Conservation (phyloP, 2,329 filamentous ascomycete genomes). For the Trichoderma afroharzianum region DNA sequence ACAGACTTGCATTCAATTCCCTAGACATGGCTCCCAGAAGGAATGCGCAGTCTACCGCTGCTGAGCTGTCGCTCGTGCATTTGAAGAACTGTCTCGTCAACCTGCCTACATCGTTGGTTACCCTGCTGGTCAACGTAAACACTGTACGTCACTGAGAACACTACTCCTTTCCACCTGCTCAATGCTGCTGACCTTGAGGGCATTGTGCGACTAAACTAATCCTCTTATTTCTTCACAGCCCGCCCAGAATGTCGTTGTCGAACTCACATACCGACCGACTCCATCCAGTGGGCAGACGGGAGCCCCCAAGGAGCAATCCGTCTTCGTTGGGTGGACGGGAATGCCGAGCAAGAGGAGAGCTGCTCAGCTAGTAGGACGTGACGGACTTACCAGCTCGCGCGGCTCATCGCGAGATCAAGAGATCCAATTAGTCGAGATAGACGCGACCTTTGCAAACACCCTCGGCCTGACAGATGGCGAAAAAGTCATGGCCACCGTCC, state of each 20-base stretch:
- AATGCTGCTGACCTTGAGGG: not conserved
- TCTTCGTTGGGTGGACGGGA: conserved; percentile 94
- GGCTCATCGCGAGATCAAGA: conserved; percentile 69
- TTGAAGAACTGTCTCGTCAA: conserved; percentile 95
- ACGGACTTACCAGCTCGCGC: conserved; percentile 62
- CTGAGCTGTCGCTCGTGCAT: conserved; percentile 80
- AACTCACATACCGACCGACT: conserved; percentile 68
- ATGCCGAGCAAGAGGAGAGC: conserved; percentile 89
- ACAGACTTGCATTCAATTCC: conserved; percentile 2
- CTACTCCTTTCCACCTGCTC: not conserved
- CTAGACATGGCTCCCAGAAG: conserved; percentile 46
- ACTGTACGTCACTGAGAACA: conserved; percentile 58
- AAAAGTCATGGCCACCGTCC: conserved; percentile 68
- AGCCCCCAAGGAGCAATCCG: conserved; percentile 57
- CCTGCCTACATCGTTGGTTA: conserved; percentile 78
- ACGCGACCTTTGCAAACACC: conserved; percentile 75
- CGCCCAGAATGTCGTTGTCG: conserved; percentile 93
- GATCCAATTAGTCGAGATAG: conserved; percentile 74
- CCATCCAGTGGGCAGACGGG: conserved; percentile 44
- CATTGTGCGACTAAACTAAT: not conserved
- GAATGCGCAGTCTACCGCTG: conserved; percentile 62
- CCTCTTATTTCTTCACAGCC: conserved; percentile 50
- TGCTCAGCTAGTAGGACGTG: conserved; percentile 67
- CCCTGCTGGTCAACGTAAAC: conserved; percentile 82
- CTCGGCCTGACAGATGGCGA: conserved; percentile 77